A percentile compares a stretch with the other conserved stretches of the same genome.
Evolutionary conservation across 306 rosid species (phyloP).

Genomic region (Lablab purpureus): DNA sequence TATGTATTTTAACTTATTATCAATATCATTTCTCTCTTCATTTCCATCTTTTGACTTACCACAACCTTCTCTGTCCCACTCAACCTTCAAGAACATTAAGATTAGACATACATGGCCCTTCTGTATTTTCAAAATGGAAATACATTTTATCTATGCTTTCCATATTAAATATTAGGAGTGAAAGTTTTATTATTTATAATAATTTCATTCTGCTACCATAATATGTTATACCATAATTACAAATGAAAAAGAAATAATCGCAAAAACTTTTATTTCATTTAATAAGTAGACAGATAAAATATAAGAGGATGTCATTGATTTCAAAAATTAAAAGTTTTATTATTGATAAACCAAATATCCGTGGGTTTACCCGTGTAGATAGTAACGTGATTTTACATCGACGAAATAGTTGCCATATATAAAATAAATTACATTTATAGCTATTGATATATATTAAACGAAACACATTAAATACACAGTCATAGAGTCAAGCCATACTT

Average conservation of each 20-base stretch:
- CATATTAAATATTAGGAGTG: too few relatives aligned
- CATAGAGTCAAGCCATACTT: too few relatives aligned
- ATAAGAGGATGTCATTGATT: not conserved
- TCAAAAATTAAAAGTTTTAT: too few relatives aligned
- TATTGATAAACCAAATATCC: not conserved
- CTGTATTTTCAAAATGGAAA: not conserved
- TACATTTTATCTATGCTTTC: not conserved
- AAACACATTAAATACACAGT: too few relatives aligned
- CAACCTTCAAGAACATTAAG: slow-evolving; percentile 39
- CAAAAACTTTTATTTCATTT: too few relatives aligned
- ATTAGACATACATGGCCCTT: not conserved
- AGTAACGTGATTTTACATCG: not conserved
- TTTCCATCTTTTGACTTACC: slow-evolving; percentile 42
- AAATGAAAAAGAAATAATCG: too few relatives aligned
- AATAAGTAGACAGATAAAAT: too few relatives aligned
- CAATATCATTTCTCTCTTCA: not conserved
- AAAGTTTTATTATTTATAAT: too few relatives aligned
- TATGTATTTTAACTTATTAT: slow-evolving; percentile 27
- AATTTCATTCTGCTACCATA: too few relatives aligned
- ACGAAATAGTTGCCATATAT: not conserved
- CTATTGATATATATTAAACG: too few relatives aligned
- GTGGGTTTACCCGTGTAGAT: not conserved
- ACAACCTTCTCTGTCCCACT: slow-evolving; percentile 33
- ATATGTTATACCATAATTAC: too few relatives aligned
- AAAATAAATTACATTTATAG: too few relatives aligned